Base-by-base conservation (phyloP, 176 grass and related monocot species). In the Secale cereale region DNA sequence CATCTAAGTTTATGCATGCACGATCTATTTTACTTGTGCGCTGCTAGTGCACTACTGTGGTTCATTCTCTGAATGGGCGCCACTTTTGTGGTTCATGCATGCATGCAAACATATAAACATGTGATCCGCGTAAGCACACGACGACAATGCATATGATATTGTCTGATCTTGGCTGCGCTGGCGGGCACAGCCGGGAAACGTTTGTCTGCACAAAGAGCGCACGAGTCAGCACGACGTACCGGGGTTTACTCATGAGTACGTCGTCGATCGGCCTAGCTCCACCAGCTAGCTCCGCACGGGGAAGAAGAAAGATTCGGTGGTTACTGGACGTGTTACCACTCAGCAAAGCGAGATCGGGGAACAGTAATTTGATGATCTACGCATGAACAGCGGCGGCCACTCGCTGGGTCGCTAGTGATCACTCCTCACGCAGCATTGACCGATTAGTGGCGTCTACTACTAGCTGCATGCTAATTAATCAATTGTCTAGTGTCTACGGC, bases 301-400 rank as follows among this genome's bases (percentile, higher is more conserved):
- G 72, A 0, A 29, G 19, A 35, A 85, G 27, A 36, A 85, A 40
- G 43, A 45, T 79, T 70, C 25, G 65, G 83, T 85, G 75, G 64
- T 79, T 60, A 69, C 36, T 78, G 83, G 50, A 70, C 25, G 63
- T 43, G 62, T 59, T 78, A 85, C 32, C 74, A 85, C 62, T 32
- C 8, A 52, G 0, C 72, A 33, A 74, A 59, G 70, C 40, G 23
- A 29, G 23, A 48, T 74, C 25, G 14, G 4, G 2, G 70, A 74
- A 74, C 70, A 74, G 70, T 74, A 19, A 48, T 29, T 48, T 27
- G 71, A 48, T 28, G 28, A 29, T 14, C 31, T 5, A 30, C 9
- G 27, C 3, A 33, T 26, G 68, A 80, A 87, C 59, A 66, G 31
- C 13, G 31, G 30, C 10, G 35, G n/a, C 70, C 85, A 87, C 78